These are phyloP conservation scores for Sodiomyces alkalinus DNA, from an alignment of 2,329 filamentous ascomycete species.

Conservation along the genomic window DNA sequence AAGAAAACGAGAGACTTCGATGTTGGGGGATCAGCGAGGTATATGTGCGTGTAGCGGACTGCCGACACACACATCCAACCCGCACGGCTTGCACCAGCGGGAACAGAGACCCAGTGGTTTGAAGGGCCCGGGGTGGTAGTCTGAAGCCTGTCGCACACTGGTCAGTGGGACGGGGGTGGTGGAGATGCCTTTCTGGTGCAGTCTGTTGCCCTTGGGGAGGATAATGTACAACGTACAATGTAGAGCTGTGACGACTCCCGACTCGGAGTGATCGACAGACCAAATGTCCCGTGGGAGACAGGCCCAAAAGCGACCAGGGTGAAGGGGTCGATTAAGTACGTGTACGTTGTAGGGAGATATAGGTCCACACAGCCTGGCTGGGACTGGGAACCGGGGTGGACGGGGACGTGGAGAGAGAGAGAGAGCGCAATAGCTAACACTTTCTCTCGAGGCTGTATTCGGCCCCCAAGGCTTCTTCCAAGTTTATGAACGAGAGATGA, in stretches of 20 bases:
- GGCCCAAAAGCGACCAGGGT: constrained; percentile 30
- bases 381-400: constrained; percentile 12
- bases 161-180: constrained; percentile 23
- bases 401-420: constrained; percentile 19
- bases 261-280: constrained; percentile 37
- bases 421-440: too few species aligned
- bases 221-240: too few species aligned
- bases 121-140: constrained; percentile 19
- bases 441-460: too few species aligned
- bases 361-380: constrained; percentile 21
- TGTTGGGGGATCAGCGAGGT: constrained; percentile 42
- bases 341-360: too few species aligned
- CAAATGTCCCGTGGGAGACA: constrained; percentile 34
- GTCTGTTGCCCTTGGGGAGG: constrained; percentile 7
- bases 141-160: constrained; percentile 26
- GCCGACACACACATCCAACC: constrained; percentile 8
- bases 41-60: constrained; percentile 10
- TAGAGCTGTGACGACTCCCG: constrained; percentile 37
- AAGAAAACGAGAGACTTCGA: constrained; percentile 9
- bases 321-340: constrained; percentile 22
- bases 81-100: constrained; percentile 16
- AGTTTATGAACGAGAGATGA: too few species aligned
- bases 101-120: constrained; percentile 23
- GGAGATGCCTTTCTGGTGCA: constrained; percentile 14
- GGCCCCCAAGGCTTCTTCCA: too few species aligned